Base-by-base conservation (phyloP, 2,329 filamentous ascomycete genomes). In the Exophiala alcalophila region DNA sequence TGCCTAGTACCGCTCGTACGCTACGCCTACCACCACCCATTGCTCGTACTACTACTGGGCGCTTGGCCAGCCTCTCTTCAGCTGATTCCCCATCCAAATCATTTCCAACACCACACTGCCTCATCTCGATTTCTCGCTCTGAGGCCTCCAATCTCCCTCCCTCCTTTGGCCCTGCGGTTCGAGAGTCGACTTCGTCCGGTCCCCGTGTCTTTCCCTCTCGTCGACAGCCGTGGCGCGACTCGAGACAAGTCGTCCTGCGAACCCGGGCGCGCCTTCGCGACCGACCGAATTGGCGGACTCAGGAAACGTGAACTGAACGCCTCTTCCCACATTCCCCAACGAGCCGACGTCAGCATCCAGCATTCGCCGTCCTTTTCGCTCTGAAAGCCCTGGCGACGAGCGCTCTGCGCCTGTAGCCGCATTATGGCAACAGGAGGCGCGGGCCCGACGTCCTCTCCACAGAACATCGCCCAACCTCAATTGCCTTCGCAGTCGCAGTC, bases 361-460 rank as follows among this genome's bases (percentile, higher is more conserved):
- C 31, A 30, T 12, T 7, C 24, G 23, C 15, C 8, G 21, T 25
- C 18, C 18, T 25, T 14, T 31, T 19, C 40, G 25, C 27, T 29
- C 24, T 21, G 12, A 5, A 30, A 28, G n/a, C 20, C 18, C 19
- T 29, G 41, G 29, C 27, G 32, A 45, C 33, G 31, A 34, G 35
- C 36, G 40, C 47, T 37, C 40, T 39, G 49, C 49, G 44, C 39
- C 47, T 47, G 39, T 40, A 47, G 48, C 48, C 50, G 35, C 25
- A 49, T 38, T 23, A 54, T 54, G 51, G 49, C 51, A 11, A 52
- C 51, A 39, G 45, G 42, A 47, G 45, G 45, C 36, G 37, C 45
- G 40, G 48, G 41, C 11, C 33, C 48, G 25, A 25, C 36, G 32
- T 40, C 20, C 40, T 37, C 45, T 41, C 41, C 50, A 30, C 49